These are phyloP conservation scores for Calamus simplicifolius DNA, from an alignment of 176 grass and related monocot genomes.

Conservation along the genomic window DNA sequence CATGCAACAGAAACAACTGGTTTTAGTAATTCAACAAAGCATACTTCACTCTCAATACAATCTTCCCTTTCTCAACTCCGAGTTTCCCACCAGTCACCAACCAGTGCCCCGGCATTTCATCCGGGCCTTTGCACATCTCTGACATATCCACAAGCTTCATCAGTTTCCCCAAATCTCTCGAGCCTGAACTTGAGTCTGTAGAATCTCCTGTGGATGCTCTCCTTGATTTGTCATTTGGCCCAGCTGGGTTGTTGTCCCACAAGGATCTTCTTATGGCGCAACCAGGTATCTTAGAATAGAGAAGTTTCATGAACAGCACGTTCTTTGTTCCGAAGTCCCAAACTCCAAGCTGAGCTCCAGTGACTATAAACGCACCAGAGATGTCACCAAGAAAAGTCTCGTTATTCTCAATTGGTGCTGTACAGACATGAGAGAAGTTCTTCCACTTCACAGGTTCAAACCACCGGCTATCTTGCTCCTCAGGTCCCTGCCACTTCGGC, in stretches of 20 bases:
- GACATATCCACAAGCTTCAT: conserved; percentile 49
- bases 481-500: conserved; percentile 51
- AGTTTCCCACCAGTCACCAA: conserved; percentile 62
- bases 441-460: conserved; percentile 66
- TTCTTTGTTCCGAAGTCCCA: conserved; percentile 70
- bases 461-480: conserved; percentile 69
- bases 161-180: conserved; percentile 21
- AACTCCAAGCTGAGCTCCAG: conserved; percentile 56
- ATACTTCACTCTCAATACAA: conserved; percentile 60
- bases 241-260: conserved; percentile 41
- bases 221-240: conserved; percentile 6
- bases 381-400: conserved; percentile 28
- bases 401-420: conserved; percentile 38
- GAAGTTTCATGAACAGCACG: conserved; percentile 52
- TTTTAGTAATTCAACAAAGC: conserved; percentile 53
- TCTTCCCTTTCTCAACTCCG: conserved; percentile 44
- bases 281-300: conserved; percentile 49
- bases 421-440: conserved; percentile 58
- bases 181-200: conserved; percentile 21
- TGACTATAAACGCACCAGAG: conserved; percentile 39
- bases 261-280: conserved; percentile 57
- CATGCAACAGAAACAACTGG: neutral
- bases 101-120: conserved; percentile 60
- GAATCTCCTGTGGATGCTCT: neutral
- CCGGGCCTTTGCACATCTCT: conserved; percentile 50